A percentile compares a stretch with the other conserved stretches of the same genome.
Evolutionary conservation across 371 early-diverging fungal species (phyloP).

Genomic region (Lichtheimia ramosa): DNA sequence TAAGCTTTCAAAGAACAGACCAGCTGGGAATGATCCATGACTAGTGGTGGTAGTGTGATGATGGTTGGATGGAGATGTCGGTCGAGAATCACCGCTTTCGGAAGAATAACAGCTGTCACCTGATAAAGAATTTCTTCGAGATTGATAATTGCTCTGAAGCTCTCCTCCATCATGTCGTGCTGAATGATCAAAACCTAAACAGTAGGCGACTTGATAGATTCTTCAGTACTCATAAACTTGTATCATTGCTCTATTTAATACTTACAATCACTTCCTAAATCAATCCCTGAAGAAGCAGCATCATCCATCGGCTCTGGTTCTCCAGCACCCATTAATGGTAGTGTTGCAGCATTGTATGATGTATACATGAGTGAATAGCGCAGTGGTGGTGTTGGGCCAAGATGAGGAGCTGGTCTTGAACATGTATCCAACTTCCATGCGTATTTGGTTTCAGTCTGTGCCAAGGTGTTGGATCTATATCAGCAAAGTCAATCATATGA

Average conservation of each 20-base stretch:
- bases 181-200: constrained; percentile 40
- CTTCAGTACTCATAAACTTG: background rate
- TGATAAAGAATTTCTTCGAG: constrained; percentile 20
- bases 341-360: constrained; percentile 29
- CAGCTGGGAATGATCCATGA: constrained; percentile 18
- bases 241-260: background rate
- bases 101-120: constrained; percentile 18
- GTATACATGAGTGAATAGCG: constrained; percentile 32
- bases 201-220: constrained; percentile 31
- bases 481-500: background rate
- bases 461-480: constrained; percentile 30
- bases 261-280: constrained; percentile 44
- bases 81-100: constrained; percentile 11
- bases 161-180: background rate
- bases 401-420: constrained; percentile 45
- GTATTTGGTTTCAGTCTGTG: constrained; percentile 28
- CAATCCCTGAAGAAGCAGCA: constrained; percentile 24
- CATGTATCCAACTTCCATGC: constrained; percentile 40
- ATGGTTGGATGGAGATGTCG: constrained; percentile 17
- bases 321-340: constrained; percentile 32
- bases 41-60: background rate
- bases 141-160: constrained; percentile 8
- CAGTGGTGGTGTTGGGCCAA: constrained; percentile 47
- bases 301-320: constrained; percentile 17
- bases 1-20: constrained; percentile 29